These are phyloP conservation scores for Pseudogymnoascus sp. DNA, from an alignment of 2,329 filamentous ascomycete species.

Conservation along the genomic window DNA sequence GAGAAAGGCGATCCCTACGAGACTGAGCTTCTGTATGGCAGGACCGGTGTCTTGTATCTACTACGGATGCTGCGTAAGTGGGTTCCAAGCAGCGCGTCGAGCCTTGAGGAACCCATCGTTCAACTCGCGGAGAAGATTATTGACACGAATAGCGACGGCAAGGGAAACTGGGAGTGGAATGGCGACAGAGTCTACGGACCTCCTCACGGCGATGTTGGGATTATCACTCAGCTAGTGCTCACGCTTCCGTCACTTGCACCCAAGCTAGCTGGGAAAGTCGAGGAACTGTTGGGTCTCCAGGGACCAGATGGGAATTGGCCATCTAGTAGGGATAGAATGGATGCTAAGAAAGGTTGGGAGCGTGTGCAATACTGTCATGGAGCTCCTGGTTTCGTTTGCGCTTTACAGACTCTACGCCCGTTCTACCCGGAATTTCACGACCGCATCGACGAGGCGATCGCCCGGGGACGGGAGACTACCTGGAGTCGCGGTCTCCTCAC, in stretches of 20 bases:
- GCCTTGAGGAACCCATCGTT: constrained; percentile 45
- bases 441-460: constrained; percentile 45
- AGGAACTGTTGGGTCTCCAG: constrained; percentile 50
- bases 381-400: constrained; percentile 53
- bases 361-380: constrained; percentile 62
- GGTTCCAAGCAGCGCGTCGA: constrained; percentile 40
- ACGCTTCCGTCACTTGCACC: constrained; percentile 36
- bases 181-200: constrained; percentile 56
- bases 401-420: constrained; percentile 45
- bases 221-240: constrained; percentile 59
- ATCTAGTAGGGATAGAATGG: not conserved
- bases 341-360: not conserved
- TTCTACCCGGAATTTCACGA: constrained; percentile 47
- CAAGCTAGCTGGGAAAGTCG: constrained; percentile 44
- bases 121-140: constrained; percentile 53
- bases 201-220: constrained; percentile 59
- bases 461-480: constrained; percentile 42
- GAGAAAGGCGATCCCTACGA: not conserved
- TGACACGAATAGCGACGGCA: constrained; percentile 32
- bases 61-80: constrained; percentile 45
- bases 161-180: constrained; percentile 52
- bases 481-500: constrained; percentile 50
- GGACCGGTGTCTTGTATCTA: constrained; percentile 60
- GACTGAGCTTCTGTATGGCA: constrained; percentile 43
- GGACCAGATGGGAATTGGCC: constrained; percentile 56